Base-by-base conservation (phyloP, 371 early-diverging fungal species). In the Blakeslea trispora region DNA sequence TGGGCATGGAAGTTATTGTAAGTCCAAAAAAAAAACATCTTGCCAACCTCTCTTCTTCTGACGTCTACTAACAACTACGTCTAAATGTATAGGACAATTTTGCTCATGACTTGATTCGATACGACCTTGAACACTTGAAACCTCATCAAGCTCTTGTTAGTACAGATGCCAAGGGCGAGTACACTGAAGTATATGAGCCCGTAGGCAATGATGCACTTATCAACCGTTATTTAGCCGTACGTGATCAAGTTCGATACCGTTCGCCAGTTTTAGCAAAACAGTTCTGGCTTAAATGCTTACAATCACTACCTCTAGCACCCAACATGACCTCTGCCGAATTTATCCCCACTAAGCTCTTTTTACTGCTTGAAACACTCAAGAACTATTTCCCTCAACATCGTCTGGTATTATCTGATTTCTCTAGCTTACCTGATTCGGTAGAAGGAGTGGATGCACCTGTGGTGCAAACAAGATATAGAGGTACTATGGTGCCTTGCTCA, bases 1-100 rank as follows among this genome's bases (percentile, higher is more conserved):
- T 97, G 21, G 96, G 93, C 11, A 91, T 95, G 93, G 94, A 92
- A 71, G 93, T 95, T 49, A 79, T 95, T 67, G 92, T 91, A 78
- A 70, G 85, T 63, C 15, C n/a, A 5, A 32, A 32, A 5, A 32
- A n/a, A n/a, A n/a, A n/a, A n/a, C n/a, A n/a, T n/a, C n/a, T n/a
- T 3, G 7, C 28, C 3, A 28, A 7, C 7, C 28, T 28, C 28
- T 28, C 7, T 3, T 28, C 28, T 28, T 28, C 7, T 28, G 7
- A 7, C 7, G 7, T 28, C 7, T 28, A 28, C 14, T 13, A 40
- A 15, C 6, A 34, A 14, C 18, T 18, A 39, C 11, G 53, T 40
- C 2, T n/a, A 10, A 32, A 9, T 35, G 17, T 4, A 31, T 52
- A 90, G 84, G 97, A 98, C 71, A 96, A 96, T 62, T 93, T 98